Conservation (phyloP, 306 rosid genomes). For the Neltuma alba region DNA sequence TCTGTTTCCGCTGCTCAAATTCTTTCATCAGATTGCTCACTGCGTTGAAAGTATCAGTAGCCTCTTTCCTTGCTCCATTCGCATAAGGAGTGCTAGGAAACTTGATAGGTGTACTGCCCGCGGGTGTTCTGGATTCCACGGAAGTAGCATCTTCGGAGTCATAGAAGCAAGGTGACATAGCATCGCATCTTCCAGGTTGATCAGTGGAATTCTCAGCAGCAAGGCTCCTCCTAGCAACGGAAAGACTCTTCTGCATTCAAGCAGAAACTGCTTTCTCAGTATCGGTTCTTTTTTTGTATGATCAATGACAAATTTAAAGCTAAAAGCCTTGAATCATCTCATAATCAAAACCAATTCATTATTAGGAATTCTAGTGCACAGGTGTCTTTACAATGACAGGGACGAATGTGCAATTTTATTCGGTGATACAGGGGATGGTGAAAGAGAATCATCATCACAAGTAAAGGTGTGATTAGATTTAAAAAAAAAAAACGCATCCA, state of each 20-base stretch:
- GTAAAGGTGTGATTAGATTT: too few relatives aligned
- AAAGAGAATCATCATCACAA: constrained; percentile 1
- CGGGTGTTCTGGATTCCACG: constrained; percentile 79
- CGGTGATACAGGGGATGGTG: background rate
- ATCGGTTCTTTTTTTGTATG: background rate
- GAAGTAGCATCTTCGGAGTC: constrained; percentile 78
- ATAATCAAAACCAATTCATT: constrained; percentile 5
- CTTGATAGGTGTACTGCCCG: constrained; percentile 74
- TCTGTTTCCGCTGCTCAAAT: constrained; percentile 70
- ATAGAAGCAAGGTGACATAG: constrained; percentile 46
- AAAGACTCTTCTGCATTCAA: constrained; percentile 77
- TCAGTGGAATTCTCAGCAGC: constrained; percentile 46
- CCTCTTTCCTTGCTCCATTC: constrained; percentile 51
- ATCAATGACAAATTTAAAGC: background rate
- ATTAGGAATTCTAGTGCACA: constrained; percentile 1
- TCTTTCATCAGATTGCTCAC: constrained; percentile 67
- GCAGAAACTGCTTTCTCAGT: background rate
- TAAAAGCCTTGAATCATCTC: background rate
- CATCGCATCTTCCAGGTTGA: constrained; percentile 56
- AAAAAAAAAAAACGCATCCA: too few relatives aligned
- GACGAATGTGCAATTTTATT: background rate
- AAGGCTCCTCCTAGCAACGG: constrained; percentile 88
- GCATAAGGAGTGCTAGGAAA: constrained; percentile 46
- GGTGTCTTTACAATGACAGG: background rate
- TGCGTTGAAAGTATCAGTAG: constrained; percentile 50